Conservation (phyloP, 371 early-diverging fungal genomes). For the Syncephalastrum sp. region DNA sequence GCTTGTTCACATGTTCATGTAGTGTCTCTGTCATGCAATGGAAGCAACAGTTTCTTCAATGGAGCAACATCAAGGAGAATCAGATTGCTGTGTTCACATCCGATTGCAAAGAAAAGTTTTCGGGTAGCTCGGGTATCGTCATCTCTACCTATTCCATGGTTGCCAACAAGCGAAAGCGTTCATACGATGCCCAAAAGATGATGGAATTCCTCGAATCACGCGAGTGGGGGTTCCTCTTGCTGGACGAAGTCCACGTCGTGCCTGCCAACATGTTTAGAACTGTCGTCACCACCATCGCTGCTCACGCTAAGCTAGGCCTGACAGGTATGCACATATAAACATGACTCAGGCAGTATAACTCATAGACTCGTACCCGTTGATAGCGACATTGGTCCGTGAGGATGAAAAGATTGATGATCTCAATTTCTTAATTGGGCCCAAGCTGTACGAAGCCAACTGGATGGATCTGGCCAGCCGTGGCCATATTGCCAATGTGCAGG, state of each 20-base stretch:
- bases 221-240: slow-evolving; percentile 98
- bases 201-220: slow-evolving; percentile 91
- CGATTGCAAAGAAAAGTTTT: slow-evolving; percentile 92
- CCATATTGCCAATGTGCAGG: slow-evolving; percentile 98
- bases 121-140: slow-evolving; percentile 88
- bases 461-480: slow-evolving; percentile 97
- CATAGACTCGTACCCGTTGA: neutral
- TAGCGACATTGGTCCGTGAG: slow-evolving; percentile 98
- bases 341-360: neutral
- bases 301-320: slow-evolving; percentile 98
- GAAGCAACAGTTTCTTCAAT: slow-evolving; percentile 95
- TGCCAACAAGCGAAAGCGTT: slow-evolving; percentile 92
- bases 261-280: slow-evolving; percentile 99
- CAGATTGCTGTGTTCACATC: slow-evolving; percentile 98
- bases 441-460: slow-evolving; percentile 99
- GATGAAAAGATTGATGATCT: slow-evolving; percentile 99
- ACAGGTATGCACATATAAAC: slow-evolving; percentile 48
- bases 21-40: slow-evolving; percentile 99
- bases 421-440: slow-evolving; percentile 99
- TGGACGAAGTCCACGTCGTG: slow-evolving; percentile 99
- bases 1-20: neutral
- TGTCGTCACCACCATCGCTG: slow-evolving; percentile 93
- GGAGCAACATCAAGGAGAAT: slow-evolving; percentile 92
- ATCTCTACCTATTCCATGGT: slow-evolving; percentile 99
- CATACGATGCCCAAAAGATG: slow-evolving; percentile 95